Evolutionary conservation across 305 asterid species (phyloP).

Genomic region (Plantago lanceolata): DNA sequence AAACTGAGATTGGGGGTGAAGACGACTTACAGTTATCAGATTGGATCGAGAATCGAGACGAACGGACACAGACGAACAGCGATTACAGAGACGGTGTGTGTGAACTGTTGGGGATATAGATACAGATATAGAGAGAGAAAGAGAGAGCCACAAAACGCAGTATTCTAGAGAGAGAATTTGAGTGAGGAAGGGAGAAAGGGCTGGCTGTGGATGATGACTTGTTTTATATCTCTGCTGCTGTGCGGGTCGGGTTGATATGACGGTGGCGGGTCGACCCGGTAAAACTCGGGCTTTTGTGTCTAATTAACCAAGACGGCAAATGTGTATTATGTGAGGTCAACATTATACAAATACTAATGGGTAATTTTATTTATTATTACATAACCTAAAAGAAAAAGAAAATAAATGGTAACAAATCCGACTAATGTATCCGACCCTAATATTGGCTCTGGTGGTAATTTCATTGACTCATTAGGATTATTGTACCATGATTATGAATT

Average conservation of each 20-base stretch:
- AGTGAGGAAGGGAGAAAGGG: constrained; percentile 26
- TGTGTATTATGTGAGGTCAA: constrained; percentile 4
- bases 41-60: constrained; percentile 38
- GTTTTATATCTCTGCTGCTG: constrained; percentile 21
- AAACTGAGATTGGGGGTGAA: constrained; percentile 20
- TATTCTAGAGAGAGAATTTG: constrained; percentile 38
- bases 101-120: constrained; percentile 19
- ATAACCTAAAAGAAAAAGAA: background rate
- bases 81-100: constrained; percentile 16
- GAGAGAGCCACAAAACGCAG: constrained; percentile 41
- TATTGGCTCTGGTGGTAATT: too few relatives aligned
- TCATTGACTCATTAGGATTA: too few relatives aligned
- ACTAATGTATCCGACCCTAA: too few relatives aligned
- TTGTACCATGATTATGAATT: too few relatives aligned
- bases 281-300: background rate
- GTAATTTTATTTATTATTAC: background rate
- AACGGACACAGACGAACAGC: constrained; percentile 8
- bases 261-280: constrained; percentile 13
- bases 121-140: constrained; percentile 46
- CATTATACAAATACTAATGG: background rate
- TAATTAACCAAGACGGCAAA: constrained; percentile 3
- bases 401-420: background rate
- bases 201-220: constrained; percentile 29
- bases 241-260: constrained; percentile 26
- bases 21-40: constrained; percentile 36